phyloP scores from a whole-genome alignment of 2,329 filamentous ascomycete species.

The Aspergillus sp. region DNA sequence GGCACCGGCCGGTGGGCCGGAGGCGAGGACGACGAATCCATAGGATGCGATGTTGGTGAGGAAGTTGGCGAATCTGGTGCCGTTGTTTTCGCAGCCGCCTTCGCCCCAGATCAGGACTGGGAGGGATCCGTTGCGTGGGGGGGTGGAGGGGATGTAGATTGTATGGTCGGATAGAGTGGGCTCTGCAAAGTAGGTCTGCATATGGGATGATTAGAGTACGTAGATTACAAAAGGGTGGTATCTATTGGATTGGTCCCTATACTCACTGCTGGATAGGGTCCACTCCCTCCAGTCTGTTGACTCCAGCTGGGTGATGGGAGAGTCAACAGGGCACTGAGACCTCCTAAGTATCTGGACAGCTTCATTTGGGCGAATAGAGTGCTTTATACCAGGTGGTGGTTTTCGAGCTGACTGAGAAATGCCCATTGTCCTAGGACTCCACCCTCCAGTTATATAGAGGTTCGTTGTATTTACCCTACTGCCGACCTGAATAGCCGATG shows the following conservation, averaged over 20 bases:
- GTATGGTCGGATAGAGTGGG: not conserved
- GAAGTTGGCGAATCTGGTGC: conserved; percentile 7
- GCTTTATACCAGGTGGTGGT: no score
- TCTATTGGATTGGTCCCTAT: not conserved
- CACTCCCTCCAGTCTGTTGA: not conserved
- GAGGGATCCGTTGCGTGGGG: not conserved
- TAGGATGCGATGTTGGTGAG: conserved; percentile 11
- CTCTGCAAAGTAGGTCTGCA: not conserved
- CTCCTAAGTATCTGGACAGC: no score
- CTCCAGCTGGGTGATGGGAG: no score
- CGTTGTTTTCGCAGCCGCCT: conserved; percentile 8
- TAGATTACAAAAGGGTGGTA: no score
- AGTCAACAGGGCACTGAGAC: no score
- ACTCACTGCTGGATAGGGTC: not conserved
- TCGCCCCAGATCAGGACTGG: conserved; percentile 11
- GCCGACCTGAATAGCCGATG: no score
- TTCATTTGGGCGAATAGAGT: no score
- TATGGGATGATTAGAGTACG: no score
- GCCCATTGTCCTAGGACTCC: no score
- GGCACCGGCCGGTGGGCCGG: not conserved
- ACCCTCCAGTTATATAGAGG: no score
- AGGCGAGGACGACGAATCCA: conserved; percentile 8
- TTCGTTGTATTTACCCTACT: no score
- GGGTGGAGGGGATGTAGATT: not conserved
- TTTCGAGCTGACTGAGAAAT: no score